phyloP scores from a whole-genome alignment of 768 basidiomycete genomes.

The Serendipita sp. region DNA sequence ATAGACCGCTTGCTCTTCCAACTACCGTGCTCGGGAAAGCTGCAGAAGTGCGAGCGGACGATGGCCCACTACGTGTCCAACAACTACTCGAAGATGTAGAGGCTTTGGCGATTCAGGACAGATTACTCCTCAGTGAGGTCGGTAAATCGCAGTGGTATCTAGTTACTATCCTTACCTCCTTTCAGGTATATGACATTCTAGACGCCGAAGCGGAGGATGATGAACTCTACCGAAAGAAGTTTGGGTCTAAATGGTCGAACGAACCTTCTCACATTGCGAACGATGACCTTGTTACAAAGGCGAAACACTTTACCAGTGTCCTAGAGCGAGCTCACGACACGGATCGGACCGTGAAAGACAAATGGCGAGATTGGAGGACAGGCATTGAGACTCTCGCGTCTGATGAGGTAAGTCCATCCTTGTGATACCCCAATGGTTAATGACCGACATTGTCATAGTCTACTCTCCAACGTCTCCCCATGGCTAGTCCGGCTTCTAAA shows the following conservation, averaged over 20 bases:
- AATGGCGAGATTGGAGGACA: constrained; percentile 82
- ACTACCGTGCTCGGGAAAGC: constrained; percentile 75
- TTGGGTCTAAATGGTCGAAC: constrained; percentile 27
- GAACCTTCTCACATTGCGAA: constrained; percentile 70
- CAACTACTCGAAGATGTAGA: constrained; percentile 57
- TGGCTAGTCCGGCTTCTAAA: constrained; percentile 1
- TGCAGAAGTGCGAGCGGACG: constrained; percentile 62
- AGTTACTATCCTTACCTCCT: background rate
- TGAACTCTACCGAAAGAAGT: constrained; percentile 43
- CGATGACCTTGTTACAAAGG: constrained; percentile 49
- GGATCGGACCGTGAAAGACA: constrained; percentile 58
- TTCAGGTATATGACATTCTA: constrained; percentile 78
- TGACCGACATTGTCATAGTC: constrained; percentile 17
- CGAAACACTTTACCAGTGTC: constrained; percentile 52
- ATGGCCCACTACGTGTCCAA: constrained; percentile 59
- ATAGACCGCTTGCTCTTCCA: constrained; percentile 74
- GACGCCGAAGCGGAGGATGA: constrained; percentile 81
- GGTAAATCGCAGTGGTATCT: background rate
- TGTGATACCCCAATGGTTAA: background rate
- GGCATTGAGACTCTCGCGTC: constrained; percentile 53
- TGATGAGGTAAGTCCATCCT: constrained; percentile 31
- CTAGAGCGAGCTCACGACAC: constrained; percentile 56
- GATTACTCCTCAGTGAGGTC: constrained; percentile 60
- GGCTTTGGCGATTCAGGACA: constrained; percentile 44
- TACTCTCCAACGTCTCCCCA: constrained; percentile 22